Evolutionary conservation across 371 early-diverging fungal genomes (phyloP), one percentile per base, ranked within the genome.

Genomic region (Mucor velutinosus): DNA sequence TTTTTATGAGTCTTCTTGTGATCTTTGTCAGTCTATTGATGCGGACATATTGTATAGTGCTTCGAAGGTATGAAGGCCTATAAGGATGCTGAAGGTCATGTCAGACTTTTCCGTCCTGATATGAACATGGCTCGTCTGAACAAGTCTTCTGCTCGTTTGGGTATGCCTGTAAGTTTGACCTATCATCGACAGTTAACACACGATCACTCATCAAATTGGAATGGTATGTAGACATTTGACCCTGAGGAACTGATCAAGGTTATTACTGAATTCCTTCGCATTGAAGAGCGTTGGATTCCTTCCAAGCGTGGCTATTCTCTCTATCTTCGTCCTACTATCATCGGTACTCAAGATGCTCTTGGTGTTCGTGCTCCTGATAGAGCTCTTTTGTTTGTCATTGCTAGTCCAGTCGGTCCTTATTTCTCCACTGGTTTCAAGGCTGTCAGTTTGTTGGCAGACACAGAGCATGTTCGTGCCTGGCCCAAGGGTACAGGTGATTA

Each of bases 61-160:
- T 97, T 97, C 64, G 97, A 97, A 83, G 97, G 96, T 27, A 85
- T 94, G 86, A 95, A 95, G 78, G 96, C 95, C 30, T 96, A 88
- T 75, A 93, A 92, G 73, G 95, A 94, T 71, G 82, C 82, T 64
- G 70, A 90, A 21, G 95, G 95, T 35, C 86, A 86, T 43, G 86
- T 94, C 43, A 86, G 95, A 58, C 77, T 96, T 64, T 95, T 93
- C 84, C 85, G 96, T 25, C 95, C 95, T 3, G 90, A 93, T 37
- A 92, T 92, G 90, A 96, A 95, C 86, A 93, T 96, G 95, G 82
- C 82, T 70, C 88, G 96, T 7, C 77, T 96, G 68, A 79, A 84
- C 60, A 76, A 66, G 21, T 93, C 93, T 35, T 89, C 94, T 25
- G 73, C 81, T 51, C 87, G 95, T 47, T 78, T 97, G 59, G 84